Evolutionary conservation across 352 stramenopile species (phyloP).

Genomic region (Phytopythium sindhum): DNA sequence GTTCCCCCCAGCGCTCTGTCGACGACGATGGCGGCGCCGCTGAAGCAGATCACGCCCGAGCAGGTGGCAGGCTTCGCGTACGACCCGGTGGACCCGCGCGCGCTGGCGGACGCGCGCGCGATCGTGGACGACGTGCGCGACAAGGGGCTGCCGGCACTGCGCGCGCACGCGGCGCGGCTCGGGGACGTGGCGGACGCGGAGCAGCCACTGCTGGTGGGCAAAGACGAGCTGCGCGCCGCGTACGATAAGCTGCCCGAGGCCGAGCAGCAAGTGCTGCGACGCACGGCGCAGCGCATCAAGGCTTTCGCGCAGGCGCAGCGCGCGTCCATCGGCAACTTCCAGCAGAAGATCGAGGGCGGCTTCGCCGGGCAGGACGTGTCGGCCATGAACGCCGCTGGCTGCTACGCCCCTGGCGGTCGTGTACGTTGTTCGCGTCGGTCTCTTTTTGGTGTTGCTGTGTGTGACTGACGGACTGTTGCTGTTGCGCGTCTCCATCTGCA

Average conservation of each 20-base stretch:
- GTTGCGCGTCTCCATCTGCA: constrained; percentile 4
- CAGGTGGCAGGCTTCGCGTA: constrained; percentile 79
- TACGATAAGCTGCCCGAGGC: constrained; percentile 69
- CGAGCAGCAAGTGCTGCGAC: constrained; percentile 83
- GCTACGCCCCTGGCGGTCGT: constrained; percentile 96
- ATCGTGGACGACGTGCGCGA: constrained; percentile 73
- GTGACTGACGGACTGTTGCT: background rate
- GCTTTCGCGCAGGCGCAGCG: constrained; percentile 94
- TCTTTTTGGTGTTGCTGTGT: constrained; percentile 3
- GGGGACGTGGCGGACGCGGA: constrained; percentile 50
- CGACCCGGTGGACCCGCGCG: constrained; percentile 65
- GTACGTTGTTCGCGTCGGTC: constrained; percentile 19
- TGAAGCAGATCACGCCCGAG: constrained; percentile 68
- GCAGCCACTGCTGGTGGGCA: constrained; percentile 47
- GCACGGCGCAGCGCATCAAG: constrained; percentile 88
- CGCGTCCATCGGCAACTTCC: constrained; percentile 89
- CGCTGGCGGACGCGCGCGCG: constrained; percentile 52
- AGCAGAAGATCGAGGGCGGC: constrained; percentile 94
- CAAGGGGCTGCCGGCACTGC: constrained; percentile 41
- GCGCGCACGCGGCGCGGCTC: constrained; percentile 55
- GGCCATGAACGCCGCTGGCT: constrained; percentile 86
- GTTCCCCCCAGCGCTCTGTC: no score
- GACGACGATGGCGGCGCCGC: constrained; percentile 25
- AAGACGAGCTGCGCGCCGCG: constrained; percentile 72
- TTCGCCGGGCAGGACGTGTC: constrained; percentile 92